These are phyloP conservation scores for Sporothrix euskadiensis DNA, from an alignment of 2,329 filamentous ascomycete species.

Conservation along the genomic window DNA sequence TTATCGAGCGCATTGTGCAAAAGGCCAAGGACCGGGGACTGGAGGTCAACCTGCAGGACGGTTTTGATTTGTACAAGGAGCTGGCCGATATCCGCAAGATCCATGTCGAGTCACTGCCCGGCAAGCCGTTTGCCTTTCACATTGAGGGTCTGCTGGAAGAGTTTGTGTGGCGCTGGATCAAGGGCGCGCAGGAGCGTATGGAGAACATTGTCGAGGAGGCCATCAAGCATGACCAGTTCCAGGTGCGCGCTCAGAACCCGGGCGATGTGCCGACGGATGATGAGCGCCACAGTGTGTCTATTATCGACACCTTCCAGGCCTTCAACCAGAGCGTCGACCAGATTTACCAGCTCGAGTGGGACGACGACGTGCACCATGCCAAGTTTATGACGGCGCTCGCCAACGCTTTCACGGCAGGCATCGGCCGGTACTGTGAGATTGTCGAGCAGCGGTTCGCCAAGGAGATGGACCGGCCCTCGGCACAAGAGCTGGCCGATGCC, in stretches of 20 bases:
- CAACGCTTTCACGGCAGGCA: conserved; percentile 77
- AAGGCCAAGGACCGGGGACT: conserved; percentile 66
- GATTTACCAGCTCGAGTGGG: conserved; percentile 83
- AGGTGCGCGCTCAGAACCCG: conserved; percentile 55
- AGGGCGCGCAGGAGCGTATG: conserved; percentile 75
- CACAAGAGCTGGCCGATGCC: conserved; percentile 78
- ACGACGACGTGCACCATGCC: conserved; percentile 88
- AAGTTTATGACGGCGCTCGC: conserved; percentile 95
- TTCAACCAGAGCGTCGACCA: conserved; percentile 92
- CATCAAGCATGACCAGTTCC: conserved; percentile 85
- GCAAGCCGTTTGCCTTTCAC: conserved; percentile 77
- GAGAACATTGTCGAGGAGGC: conserved; percentile 84
- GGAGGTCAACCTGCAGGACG: conserved; percentile 85
- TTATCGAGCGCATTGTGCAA: conserved; percentile 78
- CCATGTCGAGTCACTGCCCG: conserved; percentile 72
- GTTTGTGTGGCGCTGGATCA: conserved; percentile 96
- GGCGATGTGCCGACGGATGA: conserved; percentile 69
- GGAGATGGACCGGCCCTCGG: conserved; percentile 91
- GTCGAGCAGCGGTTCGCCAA: conserved; percentile 80
- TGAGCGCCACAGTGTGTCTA: conserved; percentile 86
- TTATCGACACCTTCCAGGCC: conserved; percentile 89
- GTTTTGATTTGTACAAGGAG: conserved; percentile 90
- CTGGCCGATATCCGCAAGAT: conserved; percentile 81
- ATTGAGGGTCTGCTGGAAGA: conserved; percentile 82
- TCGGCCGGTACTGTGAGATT: conserved; percentile 88